Base-by-base conservation (phyloP, 225 moss, liverwort and hornwort species). In the Straminergon stramineum region DNA sequence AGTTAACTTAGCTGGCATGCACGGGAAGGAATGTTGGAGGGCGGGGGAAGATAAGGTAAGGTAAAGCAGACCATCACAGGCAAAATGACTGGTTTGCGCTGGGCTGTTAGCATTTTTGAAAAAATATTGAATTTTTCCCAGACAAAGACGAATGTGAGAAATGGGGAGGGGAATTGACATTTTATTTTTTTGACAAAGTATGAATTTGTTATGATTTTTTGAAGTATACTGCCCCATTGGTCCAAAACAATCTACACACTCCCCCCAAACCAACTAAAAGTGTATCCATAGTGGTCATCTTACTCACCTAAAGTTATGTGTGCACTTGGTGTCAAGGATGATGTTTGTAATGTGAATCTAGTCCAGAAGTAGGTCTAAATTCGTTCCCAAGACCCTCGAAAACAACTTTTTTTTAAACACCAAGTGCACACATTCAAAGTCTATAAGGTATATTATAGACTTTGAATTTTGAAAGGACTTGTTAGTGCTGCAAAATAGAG, bases 191-290 rank as follows among this genome's bases (percentile, higher is more conserved):
- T 5, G 5, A 8, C 2, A 9, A 55, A 23, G 53, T 22, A 23
- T 15, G 23, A 23, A 55, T 35, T 35, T 51, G 8, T 35, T 35
- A 9, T 6, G 23, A 35, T 15, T 9, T 35, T 55, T 1, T 35
- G 4, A 55, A 78, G 4, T 9, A 8, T 0, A 4, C 0, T 6
- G 1, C 0, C 5, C 5, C 15, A 55, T 15, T 6, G 6, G 55
- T 5, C 15, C 23, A 15, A 37, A 77, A 22, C 1, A 55, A 5
- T 21, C 1, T 23, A 0, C 0, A 22, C 1, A 53, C 9, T 35
- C 8, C 5, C 18, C 9, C 35, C 3, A 77, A 14, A 55, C 2
- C 15, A 23, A 35, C 77, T 5, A 35, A 14, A 55, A 35, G 22
- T 35, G 34, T 21, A 35, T 53, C 5, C 27, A 28, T 15, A 76